Conservation (phyloP, 2,329 filamentous ascomycete genomes). For the Stemphylium vesicarium region DNA sequence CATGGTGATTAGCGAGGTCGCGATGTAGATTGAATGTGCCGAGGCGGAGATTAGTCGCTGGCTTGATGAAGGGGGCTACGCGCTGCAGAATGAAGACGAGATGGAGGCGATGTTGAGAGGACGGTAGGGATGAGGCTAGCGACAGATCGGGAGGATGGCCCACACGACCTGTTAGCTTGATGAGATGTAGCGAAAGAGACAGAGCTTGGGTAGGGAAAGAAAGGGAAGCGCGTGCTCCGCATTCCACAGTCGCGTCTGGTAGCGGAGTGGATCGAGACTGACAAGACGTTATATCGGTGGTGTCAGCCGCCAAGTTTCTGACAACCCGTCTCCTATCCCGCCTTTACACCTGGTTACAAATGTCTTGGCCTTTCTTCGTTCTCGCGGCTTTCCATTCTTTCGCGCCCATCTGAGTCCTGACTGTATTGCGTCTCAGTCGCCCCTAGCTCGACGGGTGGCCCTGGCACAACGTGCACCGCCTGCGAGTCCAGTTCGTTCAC, state of each 20-base stretch:
- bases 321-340: slow-evolving; percentile 35
- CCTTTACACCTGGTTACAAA: background rate
- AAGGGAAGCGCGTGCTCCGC: background rate
- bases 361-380: background rate
- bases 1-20: slow-evolving; percentile 12
- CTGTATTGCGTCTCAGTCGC: background rate
- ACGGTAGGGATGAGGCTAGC: background rate
- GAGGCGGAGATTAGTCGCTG: slow-evolving; percentile 3
- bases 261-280: background rate
- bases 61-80: background rate
- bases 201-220: background rate
- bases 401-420: background rate
- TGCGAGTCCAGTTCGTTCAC: slow-evolving; percentile 12
- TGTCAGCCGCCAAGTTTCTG: background rate
- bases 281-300: background rate
- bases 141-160: too few species aligned
- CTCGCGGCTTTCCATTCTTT: background rate
- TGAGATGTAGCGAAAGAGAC: too few species aligned
- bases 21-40: slow-evolving; percentile 18
- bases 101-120: background rate
- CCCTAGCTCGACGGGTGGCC: background rate
- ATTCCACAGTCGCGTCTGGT: background rate
- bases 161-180: too few species aligned
- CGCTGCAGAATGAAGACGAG: background rate
- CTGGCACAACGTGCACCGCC: slow-evolving; percentile 8